A percentile compares a stretch with the other conserved stretches of the same genome.
Conservation (phyloP, 768 basidiomycete species). For the Termitomyces sp. region DNA sequence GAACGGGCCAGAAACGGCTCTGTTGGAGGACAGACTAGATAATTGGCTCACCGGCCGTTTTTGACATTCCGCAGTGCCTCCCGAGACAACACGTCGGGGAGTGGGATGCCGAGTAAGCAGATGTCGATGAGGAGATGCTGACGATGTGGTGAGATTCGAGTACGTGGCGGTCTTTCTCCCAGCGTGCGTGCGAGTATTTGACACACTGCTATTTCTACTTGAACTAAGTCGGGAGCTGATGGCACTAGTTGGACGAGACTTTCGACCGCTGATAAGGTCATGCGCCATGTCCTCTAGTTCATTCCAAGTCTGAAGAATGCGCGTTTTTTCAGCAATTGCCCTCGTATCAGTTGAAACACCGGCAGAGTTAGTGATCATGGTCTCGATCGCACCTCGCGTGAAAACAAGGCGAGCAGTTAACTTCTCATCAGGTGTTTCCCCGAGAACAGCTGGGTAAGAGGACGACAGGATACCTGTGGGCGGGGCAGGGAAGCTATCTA, state of each 20-base stretch:
- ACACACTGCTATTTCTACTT: slow-evolving; percentile 50
- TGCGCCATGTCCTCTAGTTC: slow-evolving; percentile 80
- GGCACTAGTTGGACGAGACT: slow-evolving; percentile 61
- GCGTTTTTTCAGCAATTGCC: slow-evolving; percentile 50
- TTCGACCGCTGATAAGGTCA: slow-evolving; percentile 55
- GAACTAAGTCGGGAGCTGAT: slow-evolving; percentile 57
- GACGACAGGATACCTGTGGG: slow-evolving; percentile 49
- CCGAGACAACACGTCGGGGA: slow-evolving; percentile 45
- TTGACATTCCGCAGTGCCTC: slow-evolving; percentile 30
- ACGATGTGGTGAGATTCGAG: slow-evolving; percentile 33
- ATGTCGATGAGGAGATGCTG: slow-evolving; percentile 31
- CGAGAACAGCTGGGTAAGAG: slow-evolving; percentile 33
- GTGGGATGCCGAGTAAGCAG: slow-evolving; percentile 41
- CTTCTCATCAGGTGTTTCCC: slow-evolving; percentile 60
- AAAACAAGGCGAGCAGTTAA: slow-evolving; percentile 57
- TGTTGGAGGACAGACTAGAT: slow-evolving; percentile 46
- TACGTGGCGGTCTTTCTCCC: slow-evolving; percentile 29
- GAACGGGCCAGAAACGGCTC: slow-evolving; percentile 70
- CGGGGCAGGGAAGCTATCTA: slow-evolving; percentile 74
- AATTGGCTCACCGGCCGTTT: slow-evolving; percentile 54
- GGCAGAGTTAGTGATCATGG: slow-evolving; percentile 35
- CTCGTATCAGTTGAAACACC: slow-evolving; percentile 53
- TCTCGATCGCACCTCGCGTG: slow-evolving; percentile 46
- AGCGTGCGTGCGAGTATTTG: slow-evolving; percentile 22
- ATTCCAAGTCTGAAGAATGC: slow-evolving; percentile 74